Evolutionary conservation across 805 yeast genomes (phyloP), one percentile per base, ranked within the genome.

Genomic region (Spathaspora passalidarum): DNA sequence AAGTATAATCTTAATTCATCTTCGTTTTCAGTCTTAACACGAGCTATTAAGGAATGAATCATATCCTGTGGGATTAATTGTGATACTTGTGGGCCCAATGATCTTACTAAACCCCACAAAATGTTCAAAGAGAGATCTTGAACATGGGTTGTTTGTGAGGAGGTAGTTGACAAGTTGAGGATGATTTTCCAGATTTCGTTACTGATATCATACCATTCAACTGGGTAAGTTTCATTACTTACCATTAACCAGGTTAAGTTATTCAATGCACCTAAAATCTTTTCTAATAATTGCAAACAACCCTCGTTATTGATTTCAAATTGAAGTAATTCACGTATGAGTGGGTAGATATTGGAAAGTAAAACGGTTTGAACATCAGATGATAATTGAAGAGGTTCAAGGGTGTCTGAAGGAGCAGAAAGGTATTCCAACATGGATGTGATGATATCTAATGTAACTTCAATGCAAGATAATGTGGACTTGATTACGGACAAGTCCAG

Each of bases 381-480:
- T 14, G 54, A 42, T 38, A 70, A 54, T 13, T 48, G 23, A 16
- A 60, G 52, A 1, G 65, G 62, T 6, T 51, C 56, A n/a, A 29
- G 7, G 3, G 34, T 9, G 10, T 52, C 50, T 11, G 6, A 26
- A 2, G 34, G 26, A 48, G 40, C n/a, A 9, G 75, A 62, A 21
- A 70, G 57, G 45, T 66, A 75, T 61, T 90, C 97, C 54, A 86
- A 76, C 5, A 83, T 70, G 1, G 91, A 86, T 1, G 97, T 81
- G 19, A 88, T 69, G 25, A 92, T 62, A 61, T 92, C 98, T 18
- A 91, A 65, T 0, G 86, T 72, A 0, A 84, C 73, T 54, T 88
- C 96, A 18, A 86, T 67, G 3, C 86, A 74, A 51, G 84, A 84
- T 41, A 86, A 63, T 42, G 78, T 75, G 38, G 75, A 65, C 51